phyloP scores from a whole-genome alignment of 1,284 basidiomycete genomes.

The Albatrellus sp. region DNA sequence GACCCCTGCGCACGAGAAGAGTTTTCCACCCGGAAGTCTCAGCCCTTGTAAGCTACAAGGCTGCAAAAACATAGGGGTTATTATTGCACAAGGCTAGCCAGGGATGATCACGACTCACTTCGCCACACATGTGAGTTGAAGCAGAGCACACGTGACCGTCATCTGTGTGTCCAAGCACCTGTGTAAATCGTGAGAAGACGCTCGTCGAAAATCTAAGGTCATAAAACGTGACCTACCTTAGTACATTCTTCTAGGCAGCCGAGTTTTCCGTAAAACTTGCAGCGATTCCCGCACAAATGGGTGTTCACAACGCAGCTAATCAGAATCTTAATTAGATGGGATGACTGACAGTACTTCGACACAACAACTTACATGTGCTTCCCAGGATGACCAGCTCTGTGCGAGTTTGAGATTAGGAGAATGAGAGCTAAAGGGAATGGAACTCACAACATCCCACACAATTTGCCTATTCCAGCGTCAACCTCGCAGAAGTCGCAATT shows the following conservation, averaged over 20 bases:
- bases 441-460: conserved; percentile 13
- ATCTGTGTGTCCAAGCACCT: conserved; percentile 33
- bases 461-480: conserved; percentile 13
- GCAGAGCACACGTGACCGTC: conserved; percentile 42
- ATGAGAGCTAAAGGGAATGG: background rate
- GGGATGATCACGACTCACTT: conserved; percentile 24
- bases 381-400: conserved; percentile 44
- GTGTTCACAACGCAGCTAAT: conserved; percentile 33
- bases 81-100: too few species aligned
- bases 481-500: conserved; percentile 30
- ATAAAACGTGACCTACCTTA: conserved; percentile 23
- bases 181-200: background rate
- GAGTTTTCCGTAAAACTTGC: conserved; percentile 26
- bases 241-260: conserved; percentile 39
- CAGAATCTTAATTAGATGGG: background rate
- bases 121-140: conserved; percentile 37
- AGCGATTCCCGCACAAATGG: conserved; percentile 40
- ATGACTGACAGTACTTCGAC: too few species aligned
- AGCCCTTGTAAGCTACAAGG: too few species aligned
- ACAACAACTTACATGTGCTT: conserved; percentile 20
- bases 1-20: conserved; percentile 6
- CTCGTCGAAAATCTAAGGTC: too few species aligned
- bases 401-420: background rate
- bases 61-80: too few species aligned
- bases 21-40: background rate